Percentiles rank a stretch among this genome's conserved stretches.
These are phyloP conservation scores for Phoma sp. DNA, from an alignment of 2,329 filamentous ascomycete genomes.

Conservation along the genomic window DNA sequence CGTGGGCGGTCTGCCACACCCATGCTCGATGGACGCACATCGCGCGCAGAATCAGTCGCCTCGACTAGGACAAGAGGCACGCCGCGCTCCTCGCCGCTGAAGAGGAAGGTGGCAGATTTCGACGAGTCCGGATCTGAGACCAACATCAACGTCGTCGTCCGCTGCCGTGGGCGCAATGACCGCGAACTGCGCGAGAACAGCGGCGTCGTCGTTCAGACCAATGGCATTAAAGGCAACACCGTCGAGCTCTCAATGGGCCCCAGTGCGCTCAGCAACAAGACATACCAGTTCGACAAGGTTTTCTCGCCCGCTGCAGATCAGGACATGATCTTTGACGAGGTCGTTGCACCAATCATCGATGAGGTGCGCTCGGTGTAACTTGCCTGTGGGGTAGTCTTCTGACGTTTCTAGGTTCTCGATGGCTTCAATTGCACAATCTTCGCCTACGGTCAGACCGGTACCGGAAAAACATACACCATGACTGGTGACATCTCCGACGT, in stretches of 20 bases:
- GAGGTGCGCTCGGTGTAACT: slow-evolving; percentile 64
- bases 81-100: slow-evolving; percentile 60
- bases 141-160: slow-evolving; percentile 96
- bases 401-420: slow-evolving; percentile 72
- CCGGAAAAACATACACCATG: slow-evolving; percentile 99
- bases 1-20: slow-evolving; percentile 59
- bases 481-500: slow-evolving; percentile 95
- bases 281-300: slow-evolving; percentile 95
- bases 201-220: slow-evolving; percentile 85
- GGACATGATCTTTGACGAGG: slow-evolving; percentile 91
- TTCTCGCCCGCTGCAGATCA: slow-evolving; percentile 96
- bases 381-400: slow-evolving; percentile 1
- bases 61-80: slow-evolving; percentile 55
- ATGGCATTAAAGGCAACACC: slow-evolving; percentile 83
- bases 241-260: slow-evolving; percentile 92
- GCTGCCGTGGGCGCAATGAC: slow-evolving; percentile 90
- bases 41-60: slow-evolving; percentile 73
- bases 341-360: slow-evolving; percentile 88
- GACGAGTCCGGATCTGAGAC: slow-evolving; percentile 80
- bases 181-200: slow-evolving; percentile 94
- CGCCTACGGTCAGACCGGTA: slow-evolving; percentile 96
- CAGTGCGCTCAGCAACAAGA: slow-evolving; percentile 91
- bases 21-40: slow-evolving; percentile 60
- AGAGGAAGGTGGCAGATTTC: slow-evolving; percentile 87
- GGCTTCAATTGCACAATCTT: slow-evolving; percentile 99